Evolutionary conservation across 805 yeast genomes (phyloP), one percentile per base, ranked within the genome.

Genomic region (Diddensiella santjacobensis): DNA sequence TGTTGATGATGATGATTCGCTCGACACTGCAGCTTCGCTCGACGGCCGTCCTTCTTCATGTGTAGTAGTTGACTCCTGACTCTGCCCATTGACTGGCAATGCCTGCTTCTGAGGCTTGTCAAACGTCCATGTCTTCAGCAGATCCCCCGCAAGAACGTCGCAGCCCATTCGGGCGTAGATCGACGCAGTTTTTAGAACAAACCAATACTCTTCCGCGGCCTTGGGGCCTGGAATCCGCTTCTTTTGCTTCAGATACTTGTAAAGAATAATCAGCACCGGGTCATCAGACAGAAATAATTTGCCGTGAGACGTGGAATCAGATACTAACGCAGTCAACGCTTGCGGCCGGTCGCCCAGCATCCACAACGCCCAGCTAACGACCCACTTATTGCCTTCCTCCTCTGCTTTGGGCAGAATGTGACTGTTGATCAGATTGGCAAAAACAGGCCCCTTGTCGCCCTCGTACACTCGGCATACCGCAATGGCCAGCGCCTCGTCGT

Each of bases 111-210:
- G 31, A 13, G 31, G 20, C 19, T 19, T 46, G 22, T 31, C 40
- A 38, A 37, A 42, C 24, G 68, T 67, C 96, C 96, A 90, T 51
- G 77, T 79, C 42, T 71, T 71, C 1, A 84, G 70, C 40, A 89
- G 63, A 44, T 79, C 74, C 20, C 86, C 60, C 0, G 89, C 81
- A 37, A 91, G 64, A 51, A 81, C 78, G 58, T 90, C 95, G 67
- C 98, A 90, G 0, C 98, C 98, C 96, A 90, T 87, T 49, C 95
- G 72, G 13, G 79, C 73, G 59, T 88, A 86, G 52, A 88, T 83
- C 31, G 75, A 69, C 4, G 85, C 74, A 4, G 83, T 83, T 53
- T 81, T 78, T 10, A 78, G 58, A 13, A 89, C 74, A 58, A 83
- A 81, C 3, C 73, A 70, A 48, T 77, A 79, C 58, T 91, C 97